Evolutionary conservation across 495 filamentous ascomycete genomes (phyloP).

Genomic region (Tuber indicum): DNA sequence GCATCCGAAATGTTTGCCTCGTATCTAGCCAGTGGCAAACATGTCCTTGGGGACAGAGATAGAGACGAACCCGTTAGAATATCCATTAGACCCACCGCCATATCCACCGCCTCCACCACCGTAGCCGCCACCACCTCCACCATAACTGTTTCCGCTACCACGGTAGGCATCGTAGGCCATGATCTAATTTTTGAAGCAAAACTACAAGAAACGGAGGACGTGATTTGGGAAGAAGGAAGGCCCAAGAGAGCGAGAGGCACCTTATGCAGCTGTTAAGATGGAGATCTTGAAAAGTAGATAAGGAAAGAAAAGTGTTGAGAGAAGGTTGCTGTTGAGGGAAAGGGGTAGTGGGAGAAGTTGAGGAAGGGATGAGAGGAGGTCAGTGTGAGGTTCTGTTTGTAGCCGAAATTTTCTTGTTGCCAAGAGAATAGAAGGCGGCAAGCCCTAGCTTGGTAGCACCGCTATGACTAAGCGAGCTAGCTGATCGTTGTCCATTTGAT

Average conservation of each 20-base stretch:
- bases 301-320: conserved; percentile 31
- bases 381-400: conserved; percentile 33
- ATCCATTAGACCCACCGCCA: conserved; percentile 45
- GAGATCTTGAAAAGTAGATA: conserved; percentile 23
- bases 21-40: conserved; percentile 31
- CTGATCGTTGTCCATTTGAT: not conserved
- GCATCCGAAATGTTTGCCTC: conserved; percentile 16
- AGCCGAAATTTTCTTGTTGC: conserved; percentile 5
- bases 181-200: conserved; percentile 10
- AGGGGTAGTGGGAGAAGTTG: conserved; percentile 28
- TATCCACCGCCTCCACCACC: conserved; percentile 43
- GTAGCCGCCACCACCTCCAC: conserved; percentile 32
- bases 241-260: conserved; percentile 19
- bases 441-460: not conserved
- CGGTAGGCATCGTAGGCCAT: conserved; percentile 42
- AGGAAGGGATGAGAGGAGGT: conserved; percentile 36
- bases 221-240: conserved; percentile 9
- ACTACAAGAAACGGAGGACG: conserved; percentile 12
- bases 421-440: not conserved
- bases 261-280: conserved; percentile 10
- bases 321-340: conserved; percentile 37
- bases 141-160: conserved; percentile 24
- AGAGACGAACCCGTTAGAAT: conserved; percentile 35
- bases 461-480: not conserved
- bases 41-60: conserved; percentile 22